A percentile compares a stretch with the other conserved stretches of the same genome.
These are phyloP conservation scores for Ustilago xerochloae DNA, from an alignment of 1,284 basidiomycete genomes.

Conservation along the genomic window DNA sequence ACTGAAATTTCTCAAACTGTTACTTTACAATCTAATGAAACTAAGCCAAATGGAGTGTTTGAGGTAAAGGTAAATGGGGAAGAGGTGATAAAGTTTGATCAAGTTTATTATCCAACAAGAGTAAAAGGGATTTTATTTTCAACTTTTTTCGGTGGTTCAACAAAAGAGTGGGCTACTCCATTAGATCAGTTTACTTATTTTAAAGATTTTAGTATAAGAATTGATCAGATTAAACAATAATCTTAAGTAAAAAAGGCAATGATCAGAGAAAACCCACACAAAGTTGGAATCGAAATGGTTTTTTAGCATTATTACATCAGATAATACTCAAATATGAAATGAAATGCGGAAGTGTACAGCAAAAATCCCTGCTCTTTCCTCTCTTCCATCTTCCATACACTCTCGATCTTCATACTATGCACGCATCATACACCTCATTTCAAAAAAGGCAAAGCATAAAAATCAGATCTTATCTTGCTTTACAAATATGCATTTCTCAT, in stretches of 20 bases:
- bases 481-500: not conserved
- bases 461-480: too few species aligned
- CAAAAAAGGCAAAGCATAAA: too few species aligned
- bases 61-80: slow-evolving; percentile 28
- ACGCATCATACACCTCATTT: too few species aligned
- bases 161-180: slow-evolving; percentile 36
- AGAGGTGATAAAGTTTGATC: slow-evolving; percentile 26
- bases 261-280: too few species aligned
- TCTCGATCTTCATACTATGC: too few species aligned
- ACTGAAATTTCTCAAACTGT: slow-evolving; percentile 45
- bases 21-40: slow-evolving; percentile 6
- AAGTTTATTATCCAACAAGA: slow-evolving; percentile 25
- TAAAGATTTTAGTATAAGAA: slow-evolving; percentile 25
- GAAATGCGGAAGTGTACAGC: too few species aligned
- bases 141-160: slow-evolving; percentile 49
- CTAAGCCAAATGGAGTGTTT: slow-evolving; percentile 24
- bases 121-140: slow-evolving; percentile 47
- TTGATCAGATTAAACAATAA: too few species aligned
- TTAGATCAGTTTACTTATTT: slow-evolving; percentile 48
- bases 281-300: too few species aligned
- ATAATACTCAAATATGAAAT: too few species aligned
- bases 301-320: too few species aligned
- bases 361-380: too few species aligned
- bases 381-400: too few species aligned
- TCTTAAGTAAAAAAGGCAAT: not conserved